These are phyloP conservation scores for Claviceps pazoutovae DNA, from an alignment of 2,329 filamentous ascomycete species.

Conservation along the genomic window DNA sequence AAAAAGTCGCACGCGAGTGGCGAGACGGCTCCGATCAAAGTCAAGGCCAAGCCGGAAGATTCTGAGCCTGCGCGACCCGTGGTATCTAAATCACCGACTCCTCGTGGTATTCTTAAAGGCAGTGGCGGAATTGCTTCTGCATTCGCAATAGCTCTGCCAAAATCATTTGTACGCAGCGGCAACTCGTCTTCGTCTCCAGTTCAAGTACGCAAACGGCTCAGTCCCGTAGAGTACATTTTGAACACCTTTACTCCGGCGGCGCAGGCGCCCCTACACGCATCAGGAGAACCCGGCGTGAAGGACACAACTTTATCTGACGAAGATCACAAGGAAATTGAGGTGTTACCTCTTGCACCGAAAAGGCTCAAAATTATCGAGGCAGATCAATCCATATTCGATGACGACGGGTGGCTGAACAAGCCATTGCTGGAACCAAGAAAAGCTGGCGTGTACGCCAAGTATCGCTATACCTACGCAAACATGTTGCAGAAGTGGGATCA, in stretches of 20 bases:
- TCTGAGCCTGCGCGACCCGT: conserved; percentile 35
- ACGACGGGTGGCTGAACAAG: conserved; percentile 49
- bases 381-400: conserved; percentile 53
- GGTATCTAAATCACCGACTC: conserved; percentile 46
- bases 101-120: conserved; percentile 35
- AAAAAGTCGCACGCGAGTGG: conserved; percentile 47
- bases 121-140: conserved; percentile 43
- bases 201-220: conserved; percentile 38
- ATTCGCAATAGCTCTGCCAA: conserved; percentile 41
- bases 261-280: conserved; percentile 33
- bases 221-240: conserved; percentile 47
- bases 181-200: conserved; percentile 31
- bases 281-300: conserved; percentile 32
- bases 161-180: conserved; percentile 23
- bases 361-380: conserved; percentile 40
- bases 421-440: conserved; percentile 41
- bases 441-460: conserved; percentile 39
- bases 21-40: conserved; percentile 43
- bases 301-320: conserved; percentile 41
- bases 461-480: conserved; percentile 53
- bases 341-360: conserved; percentile 33
- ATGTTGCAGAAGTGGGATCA: conserved; percentile 54
- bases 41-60: conserved; percentile 31
- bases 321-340: conserved; percentile 32
- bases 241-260: conserved; percentile 37